phyloP scores from a whole-genome alignment of 805 yeast genomes.

The Pichia cephalocereana region DNA sequence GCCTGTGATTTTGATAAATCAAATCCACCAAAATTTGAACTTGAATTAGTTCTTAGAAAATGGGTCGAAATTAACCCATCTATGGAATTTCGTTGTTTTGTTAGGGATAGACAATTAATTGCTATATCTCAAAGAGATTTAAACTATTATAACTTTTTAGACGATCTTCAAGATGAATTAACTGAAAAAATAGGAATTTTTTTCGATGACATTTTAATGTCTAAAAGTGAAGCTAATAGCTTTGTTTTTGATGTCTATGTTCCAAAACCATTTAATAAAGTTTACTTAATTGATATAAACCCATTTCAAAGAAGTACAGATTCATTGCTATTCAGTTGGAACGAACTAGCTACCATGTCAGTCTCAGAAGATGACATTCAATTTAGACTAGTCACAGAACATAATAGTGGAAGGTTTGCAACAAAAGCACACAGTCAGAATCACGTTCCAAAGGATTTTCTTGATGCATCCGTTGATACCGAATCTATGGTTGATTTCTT shows the following conservation, averaged over 20 bases:
- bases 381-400: constrained; percentile 58
- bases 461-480: constrained; percentile 71
- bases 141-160: constrained; percentile 68
- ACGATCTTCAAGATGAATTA: constrained; percentile 40
- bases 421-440: constrained; percentile 79
- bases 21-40: constrained; percentile 27
- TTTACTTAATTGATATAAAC: constrained; percentile 74
- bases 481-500: constrained; percentile 62
- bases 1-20: constrained; percentile 20
- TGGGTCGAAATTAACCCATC: constrained; percentile 87
- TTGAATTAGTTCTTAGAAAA: constrained; percentile 67
- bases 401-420: constrained; percentile 68
- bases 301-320: constrained; percentile 79
- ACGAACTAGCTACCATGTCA: constrained; percentile 45
- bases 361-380: constrained; percentile 28
- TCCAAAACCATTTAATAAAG: constrained; percentile 61
- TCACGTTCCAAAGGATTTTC: constrained; percentile 85
- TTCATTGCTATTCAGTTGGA: constrained; percentile 74
- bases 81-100: constrained; percentile 83
- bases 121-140: constrained; percentile 83
- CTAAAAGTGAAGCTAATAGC: constrained; percentile 42
- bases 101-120: constrained; percentile 49
- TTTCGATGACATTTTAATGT: constrained; percentile 37
- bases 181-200: constrained; percentile 43
- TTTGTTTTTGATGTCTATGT: constrained; percentile 78